phyloP scores from a whole-genome alignment of 2,329 filamentous ascomycete species.

The Rhexocercosporidium sp. region DNA sequence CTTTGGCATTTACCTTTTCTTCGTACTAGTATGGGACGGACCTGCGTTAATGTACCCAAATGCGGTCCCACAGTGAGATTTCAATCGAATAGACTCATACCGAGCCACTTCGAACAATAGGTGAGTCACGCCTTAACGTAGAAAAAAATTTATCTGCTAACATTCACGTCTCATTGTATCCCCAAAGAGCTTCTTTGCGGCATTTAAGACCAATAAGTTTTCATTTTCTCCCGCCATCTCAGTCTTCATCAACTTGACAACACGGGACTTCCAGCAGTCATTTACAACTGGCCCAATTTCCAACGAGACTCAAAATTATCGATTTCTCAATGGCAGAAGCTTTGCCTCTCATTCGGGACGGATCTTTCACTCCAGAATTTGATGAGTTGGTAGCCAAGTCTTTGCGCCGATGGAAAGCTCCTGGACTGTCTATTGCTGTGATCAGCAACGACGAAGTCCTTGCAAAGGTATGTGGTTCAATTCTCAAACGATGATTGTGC shows the following conservation, averaged over 20 bases:
- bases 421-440: conserved; percentile 53
- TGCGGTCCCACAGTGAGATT: neutral
- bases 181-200: neutral
- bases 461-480: conserved; percentile 42
- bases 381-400: conserved; percentile 11
- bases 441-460: conserved; percentile 49
- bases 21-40: neutral
- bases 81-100: neutral
- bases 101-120: neutral
- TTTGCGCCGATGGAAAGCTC: conserved; percentile 43
- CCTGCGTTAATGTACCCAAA: neutral
- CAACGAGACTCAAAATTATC: neutral
- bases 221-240: neutral
- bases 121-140: neutral
- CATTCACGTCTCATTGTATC: neutral
- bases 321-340: neutral
- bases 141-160: neutral
- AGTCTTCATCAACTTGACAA: neutral
- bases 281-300: neutral
- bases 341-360: conserved; percentile 5
- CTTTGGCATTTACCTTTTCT: neutral
- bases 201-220: neutral
- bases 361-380: conserved; percentile 20
- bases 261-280: neutral
- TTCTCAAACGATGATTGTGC: neutral